A percentile compares a stretch with the other conserved stretches of the same genome.
These are phyloP conservation scores for Tetracladium maxilliforme DNA, from an alignment of 2,329 filamentous ascomycete genomes.

Conservation along the genomic window DNA sequence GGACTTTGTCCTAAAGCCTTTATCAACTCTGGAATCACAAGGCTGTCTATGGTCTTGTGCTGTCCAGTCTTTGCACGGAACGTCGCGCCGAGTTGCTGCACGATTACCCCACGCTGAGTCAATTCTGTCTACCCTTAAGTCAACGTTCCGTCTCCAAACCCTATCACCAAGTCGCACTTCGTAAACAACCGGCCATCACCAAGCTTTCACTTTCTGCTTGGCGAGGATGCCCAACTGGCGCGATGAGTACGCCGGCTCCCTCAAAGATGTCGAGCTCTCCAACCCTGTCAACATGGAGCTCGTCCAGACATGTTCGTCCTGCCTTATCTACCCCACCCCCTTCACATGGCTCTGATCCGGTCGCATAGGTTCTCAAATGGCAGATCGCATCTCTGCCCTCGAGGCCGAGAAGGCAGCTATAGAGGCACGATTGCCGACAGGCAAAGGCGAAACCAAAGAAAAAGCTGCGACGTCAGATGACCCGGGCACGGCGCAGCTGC, in stretches of 20 bases:
- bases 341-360: slow-evolving; percentile 1
- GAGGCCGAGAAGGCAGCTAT: slow-evolving; percentile 37
- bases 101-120: too few relatives aligned
- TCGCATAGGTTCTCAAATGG: slow-evolving; percentile 51
- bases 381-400: slow-evolving; percentile 49
- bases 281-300: slow-evolving; percentile 46
- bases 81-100: too few relatives aligned
- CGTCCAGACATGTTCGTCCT: slow-evolving; percentile 13
- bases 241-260: slow-evolving; percentile 63
- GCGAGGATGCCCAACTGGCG: slow-evolving; percentile 64
- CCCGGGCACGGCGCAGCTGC: slow-evolving; percentile 30
- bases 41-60: too few relatives aligned
- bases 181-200: too few relatives aligned
- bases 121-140: too few relatives aligned
- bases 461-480: slow-evolving; percentile 9
- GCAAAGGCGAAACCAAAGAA: slow-evolving; percentile 13
- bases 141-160: too few relatives aligned
- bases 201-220: too few relatives aligned
- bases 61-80: too few relatives aligned
- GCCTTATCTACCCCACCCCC: slow-evolving; percentile 2
- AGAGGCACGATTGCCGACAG: slow-evolving; percentile 1
- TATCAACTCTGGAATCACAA: too few relatives aligned
- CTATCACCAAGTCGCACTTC: too few relatives aligned
- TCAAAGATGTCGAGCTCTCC: slow-evolving; percentile 56
- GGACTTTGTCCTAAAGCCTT: too few relatives aligned